phyloP scores from a whole-genome alignment of 305 asterid species.

The Fraxinus greggii region DNA sequence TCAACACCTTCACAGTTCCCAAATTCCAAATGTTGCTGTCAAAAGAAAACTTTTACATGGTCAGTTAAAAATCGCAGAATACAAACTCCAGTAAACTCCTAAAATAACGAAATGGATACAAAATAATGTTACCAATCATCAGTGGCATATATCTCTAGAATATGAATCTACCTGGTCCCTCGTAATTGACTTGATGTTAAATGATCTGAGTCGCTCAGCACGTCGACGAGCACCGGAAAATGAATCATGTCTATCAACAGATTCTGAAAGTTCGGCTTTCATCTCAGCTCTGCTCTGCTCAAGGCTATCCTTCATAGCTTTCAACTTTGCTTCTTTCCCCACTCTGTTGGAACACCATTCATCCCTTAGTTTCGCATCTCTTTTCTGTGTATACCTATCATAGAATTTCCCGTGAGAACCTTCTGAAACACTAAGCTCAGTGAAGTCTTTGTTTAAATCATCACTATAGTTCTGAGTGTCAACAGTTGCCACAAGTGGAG shows the following conservation, averaged over 20 bases:
- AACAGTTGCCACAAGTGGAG: constrained; percentile 25
- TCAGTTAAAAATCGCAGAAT: constrained; percentile 50
- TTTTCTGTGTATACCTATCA: constrained; percentile 66
- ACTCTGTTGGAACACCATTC: constrained; percentile 82
- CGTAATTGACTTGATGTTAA: constrained; percentile 52
- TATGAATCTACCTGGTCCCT: constrained; percentile 70
- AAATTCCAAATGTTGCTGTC: constrained; percentile 69
- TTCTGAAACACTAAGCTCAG: constrained; percentile 59
- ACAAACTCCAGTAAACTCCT: constrained; percentile 30
- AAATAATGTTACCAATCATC: constrained; percentile 18
- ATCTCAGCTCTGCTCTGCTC: constrained; percentile 76
- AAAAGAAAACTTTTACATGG: constrained; percentile 47
- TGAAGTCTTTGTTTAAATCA: constrained; percentile 41
- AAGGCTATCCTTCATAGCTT: constrained; percentile 79
- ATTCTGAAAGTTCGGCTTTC: constrained; percentile 63
- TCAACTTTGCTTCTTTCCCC: constrained; percentile 82
- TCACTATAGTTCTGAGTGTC: constrained; percentile 49
- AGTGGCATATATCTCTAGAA: constrained; percentile 33
- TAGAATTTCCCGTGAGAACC: constrained; percentile 80
- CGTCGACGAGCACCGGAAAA: constrained; percentile 48
- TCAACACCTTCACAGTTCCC: constrained; percentile 67
- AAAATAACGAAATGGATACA: constrained; percentile 25
- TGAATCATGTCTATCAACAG: constrained; percentile 50
- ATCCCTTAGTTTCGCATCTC: constrained; percentile 84
- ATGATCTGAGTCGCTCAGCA: constrained; percentile 81